Evolutionary conservation across 768 basidiomycete genomes (phyloP).

Genomic region (Coprinellus micaceus): DNA sequence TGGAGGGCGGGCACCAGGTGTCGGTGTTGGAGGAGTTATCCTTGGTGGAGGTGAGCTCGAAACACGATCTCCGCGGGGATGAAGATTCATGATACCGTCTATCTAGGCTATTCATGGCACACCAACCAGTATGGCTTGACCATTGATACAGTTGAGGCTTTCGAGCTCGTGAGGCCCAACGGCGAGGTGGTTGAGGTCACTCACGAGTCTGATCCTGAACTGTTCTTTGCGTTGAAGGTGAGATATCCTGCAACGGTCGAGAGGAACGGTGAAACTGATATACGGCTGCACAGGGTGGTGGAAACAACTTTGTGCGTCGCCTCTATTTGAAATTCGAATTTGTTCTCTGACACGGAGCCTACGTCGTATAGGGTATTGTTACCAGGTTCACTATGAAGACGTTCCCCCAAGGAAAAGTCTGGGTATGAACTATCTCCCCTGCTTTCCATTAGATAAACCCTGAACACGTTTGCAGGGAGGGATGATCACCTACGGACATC

Average conservation of each 20-base stretch:
- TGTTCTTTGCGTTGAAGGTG: slow-evolving; percentile 35
- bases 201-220: slow-evolving; percentile 27
- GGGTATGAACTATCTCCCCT: slow-evolving; percentile 37
- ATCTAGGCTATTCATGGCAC: slow-evolving; percentile 56
- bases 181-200: slow-evolving; percentile 40
- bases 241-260: too few relatives aligned
- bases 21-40: slow-evolving; percentile 45
- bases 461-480: slow-evolving; percentile 40
- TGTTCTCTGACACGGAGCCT: background rate
- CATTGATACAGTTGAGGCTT: slow-evolving; percentile 50
- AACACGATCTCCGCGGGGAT: too few relatives aligned
- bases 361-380: slow-evolving; percentile 49
- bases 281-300: slow-evolving; percentile 42
- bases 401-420: slow-evolving; percentile 53
- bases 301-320: slow-evolving; percentile 52
- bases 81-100: slow-evolving; percentile 26
- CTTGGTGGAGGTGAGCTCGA: slow-evolving; percentile 48
- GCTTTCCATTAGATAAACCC: background rate
- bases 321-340: background rate
- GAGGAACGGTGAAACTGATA: background rate
- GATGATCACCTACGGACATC: slow-evolving; percentile 29
- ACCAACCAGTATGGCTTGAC: slow-evolving; percentile 60
- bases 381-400: slow-evolving; percentile 54
- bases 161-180: slow-evolving; percentile 54
- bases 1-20: slow-evolving; percentile 45